These are phyloP conservation scores for Starmerella davenportii DNA, from an alignment of 805 yeast genomes.

Conservation along the genomic window DNA sequence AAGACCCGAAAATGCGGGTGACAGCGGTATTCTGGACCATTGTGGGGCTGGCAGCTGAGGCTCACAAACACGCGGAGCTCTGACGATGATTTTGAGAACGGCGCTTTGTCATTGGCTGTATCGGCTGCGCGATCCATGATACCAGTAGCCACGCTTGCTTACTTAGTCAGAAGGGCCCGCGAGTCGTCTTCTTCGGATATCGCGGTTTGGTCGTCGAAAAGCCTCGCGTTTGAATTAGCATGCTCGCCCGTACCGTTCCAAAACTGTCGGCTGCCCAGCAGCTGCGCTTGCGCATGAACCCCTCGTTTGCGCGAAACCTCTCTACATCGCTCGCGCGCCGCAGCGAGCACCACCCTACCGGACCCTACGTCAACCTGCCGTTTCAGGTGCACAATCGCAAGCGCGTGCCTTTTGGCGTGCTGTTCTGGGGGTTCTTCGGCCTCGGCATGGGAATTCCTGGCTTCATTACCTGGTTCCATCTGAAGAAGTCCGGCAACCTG, in stretches of 20 bases:
- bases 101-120: slow-evolving; percentile 4
- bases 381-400: slow-evolving; percentile 87
- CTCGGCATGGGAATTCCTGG: slow-evolving; percentile 62
- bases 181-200: too few species aligned
- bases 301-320: slow-evolving; percentile 13
- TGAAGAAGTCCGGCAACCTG: slow-evolving; percentile 62
- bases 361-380: slow-evolving; percentile 83
- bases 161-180: too few species aligned
- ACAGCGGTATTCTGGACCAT: slow-evolving; percentile 19
- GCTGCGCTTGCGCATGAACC: too few species aligned
- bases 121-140: too few species aligned
- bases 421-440: slow-evolving; percentile 60
- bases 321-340: slow-evolving; percentile 15
- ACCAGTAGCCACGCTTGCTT: too few species aligned
- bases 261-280: too few species aligned
- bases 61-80: not conserved
- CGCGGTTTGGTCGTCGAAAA: too few species aligned
- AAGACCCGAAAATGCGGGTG: slow-evolving; percentile 43
- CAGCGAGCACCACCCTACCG: slow-evolving; percentile 43
- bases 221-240: too few species aligned
- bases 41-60: not conserved
- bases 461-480: slow-evolving; percentile 58
- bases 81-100: slow-evolving; percentile 1
- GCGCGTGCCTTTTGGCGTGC: slow-evolving; percentile 58
- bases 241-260: too few species aligned